Base-by-base conservation (phyloP, 441 rosid species). In the Mallotus japonicus region DNA sequence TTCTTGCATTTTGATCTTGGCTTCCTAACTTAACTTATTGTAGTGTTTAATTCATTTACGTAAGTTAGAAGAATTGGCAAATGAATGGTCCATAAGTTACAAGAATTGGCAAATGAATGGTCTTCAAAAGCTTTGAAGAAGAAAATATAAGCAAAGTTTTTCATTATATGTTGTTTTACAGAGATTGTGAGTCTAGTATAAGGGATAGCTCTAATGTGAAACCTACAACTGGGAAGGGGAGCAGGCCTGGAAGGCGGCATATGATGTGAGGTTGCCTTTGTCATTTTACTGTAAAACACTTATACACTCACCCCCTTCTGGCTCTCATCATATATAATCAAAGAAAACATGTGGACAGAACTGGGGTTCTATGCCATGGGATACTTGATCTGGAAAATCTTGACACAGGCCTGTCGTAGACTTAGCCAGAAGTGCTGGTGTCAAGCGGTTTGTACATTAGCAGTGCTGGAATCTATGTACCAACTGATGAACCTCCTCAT, bases 401-500 rank as follows among this genome's bases (percentile, higher is more conserved):
- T 28, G 32, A 49, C 44, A 12, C 42, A 93, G 97, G 80, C 99
- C 97, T 2, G 93, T 92, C 67, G 88, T 72, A 17, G 99, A 90
- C 83, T 95, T 92, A 96, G 97, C 97, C 8, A 90, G 92, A 80
- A 87, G 88, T 79, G 72, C 84, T 7, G 95, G 94, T 10, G 96
- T 78, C 78, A 87, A 95, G 85, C 97, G 90, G 64, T 89, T 95
- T 91, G 79, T 95, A 78, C 85, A 91, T 92, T 73, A 92, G 97
- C 87, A 95, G 97, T 42, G 99, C 97, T 5, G 99, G 97, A 64
- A 94, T 94, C 81, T 92, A 94, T 82, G 84, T 86, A 75, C 85
- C 91, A 6, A 89, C 97, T 0, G 97, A 90, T 42, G 92, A 95
- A 77, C 99, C 89, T 72, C 99, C 99, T 79, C 99, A 92, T 58